A percentile compares a stretch with the other conserved stretches of the same genome.
phyloP scores from a whole-genome alignment of 2,329 filamentous ascomycete species.

The Colletotrichum aenigma region DNA sequence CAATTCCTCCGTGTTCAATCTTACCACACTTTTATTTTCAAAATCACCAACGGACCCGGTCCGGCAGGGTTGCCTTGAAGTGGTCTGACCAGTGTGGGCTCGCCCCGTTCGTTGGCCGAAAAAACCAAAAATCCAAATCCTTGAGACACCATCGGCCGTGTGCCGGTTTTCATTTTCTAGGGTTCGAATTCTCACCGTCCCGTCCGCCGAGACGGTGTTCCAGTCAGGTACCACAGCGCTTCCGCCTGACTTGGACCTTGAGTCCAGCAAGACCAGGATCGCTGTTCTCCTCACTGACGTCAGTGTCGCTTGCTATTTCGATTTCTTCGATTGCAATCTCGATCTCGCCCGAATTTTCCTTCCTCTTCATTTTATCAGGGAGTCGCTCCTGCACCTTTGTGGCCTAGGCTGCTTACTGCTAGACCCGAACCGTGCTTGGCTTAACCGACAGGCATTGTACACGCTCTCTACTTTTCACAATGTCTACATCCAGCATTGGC shows the following conservation, averaged over 20 bases:
- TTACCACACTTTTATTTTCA: background rate
- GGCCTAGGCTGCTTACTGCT: background rate
- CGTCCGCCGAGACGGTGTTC: slow-evolving; percentile 13
- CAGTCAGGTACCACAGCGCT: slow-evolving; percentile 11
- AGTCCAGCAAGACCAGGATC: slow-evolving; percentile 14
- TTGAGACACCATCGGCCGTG: slow-evolving; percentile 1
- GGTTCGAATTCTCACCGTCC: slow-evolving; percentile 16
- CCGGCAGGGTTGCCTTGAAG: slow-evolving; percentile 10
- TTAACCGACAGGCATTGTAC: background rate
- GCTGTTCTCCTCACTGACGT: slow-evolving; percentile 20
- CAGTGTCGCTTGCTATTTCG: slow-evolving; percentile 8
- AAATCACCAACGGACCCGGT: background rate
- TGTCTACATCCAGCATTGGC: slow-evolving; percentile 10
- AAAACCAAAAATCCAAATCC: slow-evolving; percentile 1
- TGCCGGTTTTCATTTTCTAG: slow-evolving; percentile 3
- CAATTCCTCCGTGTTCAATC: background rate
- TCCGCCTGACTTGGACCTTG: slow-evolving; percentile 13
- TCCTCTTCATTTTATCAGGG: background rate
- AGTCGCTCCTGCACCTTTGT: background rate
- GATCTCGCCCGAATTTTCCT: background rate
- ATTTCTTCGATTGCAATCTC: background rate
- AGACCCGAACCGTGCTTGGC: background rate
- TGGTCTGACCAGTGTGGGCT: slow-evolving; percentile 18
- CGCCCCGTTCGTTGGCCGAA: slow-evolving; percentile 2
- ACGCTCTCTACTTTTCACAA: background rate